Percentiles rank a stretch among this genome's conserved stretches.
Evolutionary conservation across 768 basidiomycete species (phyloP).

Genomic region (Mycena venus): DNA sequence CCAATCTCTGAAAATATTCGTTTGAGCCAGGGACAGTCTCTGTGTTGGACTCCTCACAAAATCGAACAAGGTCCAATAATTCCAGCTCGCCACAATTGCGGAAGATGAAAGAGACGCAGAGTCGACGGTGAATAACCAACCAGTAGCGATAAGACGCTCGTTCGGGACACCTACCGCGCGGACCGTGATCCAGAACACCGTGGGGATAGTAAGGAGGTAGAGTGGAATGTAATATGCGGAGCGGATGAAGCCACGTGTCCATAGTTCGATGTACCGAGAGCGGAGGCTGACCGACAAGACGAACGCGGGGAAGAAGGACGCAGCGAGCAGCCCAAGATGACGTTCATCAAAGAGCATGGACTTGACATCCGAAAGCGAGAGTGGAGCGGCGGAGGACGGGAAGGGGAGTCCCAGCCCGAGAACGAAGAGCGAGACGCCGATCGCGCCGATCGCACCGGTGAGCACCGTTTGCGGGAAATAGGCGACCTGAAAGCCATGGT

Average conservation of each 20-base stretch:
- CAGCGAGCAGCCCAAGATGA: conserved; percentile 36
- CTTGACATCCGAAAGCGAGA: conserved; percentile 29
- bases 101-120: conserved; percentile 4
- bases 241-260: conserved; percentile 34
- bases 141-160: conserved; percentile 19
- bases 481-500: conserved; percentile 32
- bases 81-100: conserved; percentile 34
- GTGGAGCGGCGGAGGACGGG: conserved; percentile 12
- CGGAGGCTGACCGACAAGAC: conserved; percentile 35
- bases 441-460: conserved; percentile 39
- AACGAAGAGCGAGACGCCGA: conserved; percentile 38
- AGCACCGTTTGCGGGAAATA: conserved; percentile 43
- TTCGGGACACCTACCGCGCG: neutral
- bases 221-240: conserved; percentile 36
- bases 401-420: conserved; percentile 33
- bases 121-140: conserved; percentile 40
- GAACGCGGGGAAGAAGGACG: conserved; percentile 38
- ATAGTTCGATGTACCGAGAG: conserved; percentile 24
- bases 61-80: conserved; percentile 41
- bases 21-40: neutral
- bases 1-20: conserved; percentile 2
- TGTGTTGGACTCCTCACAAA: conserved; percentile 19
- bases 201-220: conserved; percentile 30
- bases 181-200: conserved; percentile 37
- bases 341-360: conserved; percentile 28